Percentiles rank a stretch among this genome's conserved stretches.
phyloP scores from a whole-genome alignment of 306 rosid genomes.

The Prinsepia uniflora region DNA sequence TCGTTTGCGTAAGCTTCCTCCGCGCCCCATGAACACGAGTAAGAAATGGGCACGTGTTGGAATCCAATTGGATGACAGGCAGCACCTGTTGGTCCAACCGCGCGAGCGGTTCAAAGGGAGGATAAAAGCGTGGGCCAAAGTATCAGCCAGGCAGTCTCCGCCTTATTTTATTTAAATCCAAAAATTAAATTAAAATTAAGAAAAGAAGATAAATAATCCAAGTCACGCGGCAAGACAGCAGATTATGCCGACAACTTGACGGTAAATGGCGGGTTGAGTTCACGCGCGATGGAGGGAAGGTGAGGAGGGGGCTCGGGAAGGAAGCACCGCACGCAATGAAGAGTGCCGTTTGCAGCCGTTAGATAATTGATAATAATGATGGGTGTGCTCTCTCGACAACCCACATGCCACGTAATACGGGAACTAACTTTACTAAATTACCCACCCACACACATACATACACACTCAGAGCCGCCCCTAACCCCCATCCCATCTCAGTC shows the following conservation, averaged over 20 bases:
- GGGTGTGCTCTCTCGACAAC: constrained; percentile 33
- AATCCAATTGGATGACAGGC: neutral
- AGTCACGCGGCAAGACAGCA: constrained; percentile 27
- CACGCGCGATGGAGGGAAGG: constrained; percentile 7
- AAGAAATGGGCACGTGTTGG: constrained; percentile 9
- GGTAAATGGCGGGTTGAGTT: neutral
- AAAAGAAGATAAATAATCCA: neutral
- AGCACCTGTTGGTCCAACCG: constrained; percentile 7
- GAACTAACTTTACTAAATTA: constrained; percentile 34
- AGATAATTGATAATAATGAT: constrained; percentile 30
- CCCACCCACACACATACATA: constrained; percentile 3
- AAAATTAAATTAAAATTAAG: neutral
- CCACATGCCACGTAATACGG: constrained; percentile 72
- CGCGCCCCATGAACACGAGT: constrained; percentile 15
- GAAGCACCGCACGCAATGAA: constrained; percentile 25
- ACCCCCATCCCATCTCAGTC: constrained; percentile 37
- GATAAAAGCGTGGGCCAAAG: constrained; percentile 3
- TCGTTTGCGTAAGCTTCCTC: constrained; percentile 13
- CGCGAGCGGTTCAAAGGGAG: constrained; percentile 33
- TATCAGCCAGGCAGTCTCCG: neutral
- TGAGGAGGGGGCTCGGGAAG: neutral
- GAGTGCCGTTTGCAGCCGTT: constrained; percentile 33
- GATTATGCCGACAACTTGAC: constrained; percentile 29
- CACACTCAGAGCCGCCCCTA: constrained; percentile 36
- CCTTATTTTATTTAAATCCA: neutral